A percentile compares a stretch with the other conserved stretches of the same genome.
Conservation (phyloP, 768 basidiomycete species). For the Vishniacozyma victoriae region DNA sequence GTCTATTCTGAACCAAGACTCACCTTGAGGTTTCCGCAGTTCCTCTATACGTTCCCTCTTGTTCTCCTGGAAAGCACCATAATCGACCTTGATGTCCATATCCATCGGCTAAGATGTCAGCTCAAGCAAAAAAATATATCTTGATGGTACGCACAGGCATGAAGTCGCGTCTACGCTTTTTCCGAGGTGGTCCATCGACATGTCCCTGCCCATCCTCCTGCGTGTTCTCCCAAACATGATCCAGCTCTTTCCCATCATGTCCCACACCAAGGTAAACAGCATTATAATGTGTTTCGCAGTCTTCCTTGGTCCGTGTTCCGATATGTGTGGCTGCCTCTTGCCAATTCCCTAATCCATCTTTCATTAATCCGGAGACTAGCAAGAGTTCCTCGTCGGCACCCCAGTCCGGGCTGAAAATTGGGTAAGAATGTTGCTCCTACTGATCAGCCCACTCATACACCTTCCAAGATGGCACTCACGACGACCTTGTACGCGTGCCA, state of each 20-base stretch:
- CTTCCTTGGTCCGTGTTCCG: constrained; percentile 87
- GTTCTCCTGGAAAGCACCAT: constrained; percentile 75
- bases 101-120: constrained; percentile 42
- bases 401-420: constrained; percentile 92
- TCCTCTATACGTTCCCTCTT: constrained; percentile 83
- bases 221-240: constrained; percentile 8
- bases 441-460: neutral
- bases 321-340: constrained; percentile 87
- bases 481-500: constrained; percentile 88
- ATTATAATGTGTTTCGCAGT: constrained; percentile 84
- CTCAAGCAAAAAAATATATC: neutral
- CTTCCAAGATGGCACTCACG: constrained; percentile 51
- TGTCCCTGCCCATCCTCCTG: constrained; percentile 1
- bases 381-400: constrained; percentile 97
- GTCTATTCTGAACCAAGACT: constrained; percentile 48
- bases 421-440: constrained; percentile 92
- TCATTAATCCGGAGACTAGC: constrained; percentile 76
- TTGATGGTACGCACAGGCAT: constrained; percentile 40
- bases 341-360: constrained; percentile 93
- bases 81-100: constrained; percentile 60
- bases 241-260: constrained; percentile 33
- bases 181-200: constrained; percentile 4
- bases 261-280: constrained; percentile 71
- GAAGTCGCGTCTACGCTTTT: constrained; percentile 32
- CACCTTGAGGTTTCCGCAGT: constrained; percentile 53